A percentile compares a stretch with the other conserved stretches of the same genome.
Evolutionary conservation across 2,329 filamentous ascomycete genomes (phyloP).

Genomic region (Onygena corvina): DNA sequence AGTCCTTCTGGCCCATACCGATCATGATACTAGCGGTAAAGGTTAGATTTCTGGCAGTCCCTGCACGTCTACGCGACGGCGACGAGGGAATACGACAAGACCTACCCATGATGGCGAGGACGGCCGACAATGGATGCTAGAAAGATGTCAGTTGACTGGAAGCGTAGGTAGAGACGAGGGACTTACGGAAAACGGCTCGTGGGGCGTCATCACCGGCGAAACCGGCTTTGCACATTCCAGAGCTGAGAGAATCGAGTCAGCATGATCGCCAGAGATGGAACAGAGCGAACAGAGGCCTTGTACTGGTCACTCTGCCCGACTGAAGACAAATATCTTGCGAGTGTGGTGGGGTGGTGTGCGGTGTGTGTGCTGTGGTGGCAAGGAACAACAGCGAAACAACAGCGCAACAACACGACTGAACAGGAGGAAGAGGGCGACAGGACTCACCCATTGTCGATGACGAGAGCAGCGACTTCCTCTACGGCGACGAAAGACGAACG

Average conservation of each 20-base stretch:
- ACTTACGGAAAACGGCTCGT: conserved; percentile 99
- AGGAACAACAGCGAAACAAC: conserved; percentile 3
- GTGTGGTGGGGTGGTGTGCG: neutral
- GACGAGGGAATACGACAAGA: too few species aligned
- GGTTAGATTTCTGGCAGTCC: conserved; percentile 22
- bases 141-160: conserved; percentile 5
- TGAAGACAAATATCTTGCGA: conserved; percentile 1
- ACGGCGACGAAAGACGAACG: conserved; percentile 34
- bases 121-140: conserved; percentile 97
- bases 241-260: conserved; percentile 47
- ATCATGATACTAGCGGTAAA: conserved; percentile 82
- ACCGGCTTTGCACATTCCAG: conserved; percentile 99
- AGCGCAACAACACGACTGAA: neutral
- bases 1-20: conserved; percentile 99
- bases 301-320: neutral
- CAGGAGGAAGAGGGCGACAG: conserved; percentile 24
- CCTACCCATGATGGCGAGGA: conserved; percentile 97
- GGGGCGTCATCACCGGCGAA: conserved; percentile 99
- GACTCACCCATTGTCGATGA: conserved; percentile 99
- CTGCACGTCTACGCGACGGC: neutral
- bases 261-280: neutral
- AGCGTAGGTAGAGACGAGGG: conserved; percentile 20
- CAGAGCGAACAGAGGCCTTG: neutral
- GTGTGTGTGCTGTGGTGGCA: neutral
- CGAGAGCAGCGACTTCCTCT: conserved; percentile 99